Base-by-base conservation (phyloP, 208 protist species). In the Crithidia thermophila region DNA sequence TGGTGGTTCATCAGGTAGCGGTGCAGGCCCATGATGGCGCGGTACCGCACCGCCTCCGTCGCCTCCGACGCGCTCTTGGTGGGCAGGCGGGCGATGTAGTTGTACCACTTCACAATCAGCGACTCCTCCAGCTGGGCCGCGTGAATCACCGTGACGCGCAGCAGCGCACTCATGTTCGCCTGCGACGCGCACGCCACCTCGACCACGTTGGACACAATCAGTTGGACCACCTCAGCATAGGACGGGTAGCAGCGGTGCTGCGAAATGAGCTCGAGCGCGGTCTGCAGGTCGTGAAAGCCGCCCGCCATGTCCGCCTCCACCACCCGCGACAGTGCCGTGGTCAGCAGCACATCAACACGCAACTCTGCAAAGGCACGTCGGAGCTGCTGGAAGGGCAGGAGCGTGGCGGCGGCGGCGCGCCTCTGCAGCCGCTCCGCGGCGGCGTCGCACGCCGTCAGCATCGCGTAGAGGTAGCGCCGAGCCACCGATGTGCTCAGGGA, bases 1-100 rank as follows among this genome's bases (percentile, higher is more conserved):
- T 92, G 87, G 39, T 79, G 90, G 46, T 69, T 73, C 79, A 91
- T 84, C 13, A 96, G 64, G 72, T 79, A 94, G 18, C 79, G 78
- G 62, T 91, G 80, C 27, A 96, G 80, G 5, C 85, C 87, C 40
- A 82, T 69, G 14, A 88, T 85, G 34, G 85, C 72, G n/a, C 80
- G 83, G 40, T 69, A 74, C 1, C 84, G 81, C 43, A 79, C 28
- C n/a, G 72, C 63, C 73, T 88, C 85, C 21, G 77, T 81, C 16
- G 74, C 65, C 28, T 57, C 65, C 3, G 78, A 77, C 10, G 81
- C 76, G 34, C 53, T 82, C 62, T 81, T 88, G n/a, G 76, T 87
- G n/a, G 81, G 69, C 40, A 93, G 56, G 18, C 84, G 74, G 18
- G 81, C 82, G 28, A 87, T 82, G 67, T 69, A 81, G 57, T 79